Evolutionary conservation across 2,329 filamentous ascomycete species (phyloP), one percentile per base, ranked within the genome.

Genomic region (Fusarium sulawesiense): DNA sequence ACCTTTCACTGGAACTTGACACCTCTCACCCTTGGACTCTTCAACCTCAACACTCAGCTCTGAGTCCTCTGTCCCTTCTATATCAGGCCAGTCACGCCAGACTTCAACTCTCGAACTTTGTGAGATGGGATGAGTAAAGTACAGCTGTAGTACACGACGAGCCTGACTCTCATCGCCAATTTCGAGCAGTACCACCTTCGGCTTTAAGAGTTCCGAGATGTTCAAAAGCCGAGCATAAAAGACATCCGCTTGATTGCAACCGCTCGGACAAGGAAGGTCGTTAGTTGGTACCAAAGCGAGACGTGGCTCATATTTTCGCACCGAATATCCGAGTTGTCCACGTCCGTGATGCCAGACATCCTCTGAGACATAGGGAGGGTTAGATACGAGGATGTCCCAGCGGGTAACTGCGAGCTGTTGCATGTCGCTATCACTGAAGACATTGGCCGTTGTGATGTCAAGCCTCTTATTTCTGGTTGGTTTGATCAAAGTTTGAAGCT

Each of bases 281-380:
- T 75, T 60, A 16, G 69, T 68, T 1, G 87, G 86, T 12, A 98
- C 92, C 16, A 98, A 84, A 1, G 96, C 96, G 14, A 92, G 80
- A 68, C 83, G 87, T 6, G 96, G 96, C 80, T 99, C 96, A 77
- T 89, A 93, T 47, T 89, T 89, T 18, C 93, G 88, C 30, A 98
- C 95, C 14, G 92, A 95, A 74, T 92, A 94, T 10, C 87, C 87
- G 46, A 84, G 70, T 32, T 83, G 79, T 18, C 79, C 79, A 13
- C 73, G 73, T 20, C 80, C 82, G 6, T 78, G 68, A 37, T 77
- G 63, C 82, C 82, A 84, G 12, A 79, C 74, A 41, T 77, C 71
- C 0, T 84, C 81, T 3, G 94, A 97, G 53, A 98, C 91, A 78
- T 98, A 98, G 1, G 96, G 96, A 18, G 96, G 96, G 75, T 99